Evolutionary conservation across 768 basidiomycete genomes (phyloP), one percentile per base, ranked within the genome.

Genomic region (Xerocomellus chrysenteron): DNA sequence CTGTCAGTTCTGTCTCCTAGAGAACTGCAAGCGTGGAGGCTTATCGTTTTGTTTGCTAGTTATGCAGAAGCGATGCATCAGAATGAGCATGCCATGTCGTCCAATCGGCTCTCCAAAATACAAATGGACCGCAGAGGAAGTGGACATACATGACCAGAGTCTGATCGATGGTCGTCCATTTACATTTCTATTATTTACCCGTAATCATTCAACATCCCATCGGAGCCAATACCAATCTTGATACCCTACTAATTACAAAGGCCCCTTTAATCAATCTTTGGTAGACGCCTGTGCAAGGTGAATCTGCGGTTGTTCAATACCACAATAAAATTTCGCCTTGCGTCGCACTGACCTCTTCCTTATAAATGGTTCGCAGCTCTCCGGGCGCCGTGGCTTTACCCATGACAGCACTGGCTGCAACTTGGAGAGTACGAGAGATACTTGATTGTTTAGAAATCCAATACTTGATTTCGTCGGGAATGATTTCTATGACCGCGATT

Each of bases 401-500:
- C 3, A 82, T 82, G 24, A 84, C 74, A 0, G 85, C 80, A 47
- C 81, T 76, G 6, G 82, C 54, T 5, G 85, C 85, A 45, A 83
- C 78, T 47, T 93, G 83, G 9, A 85, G 71, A 1, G 82, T 78
- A 43, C 84, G 82, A 5, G 81, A 80, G 52, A 91, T 60, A 19
- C 74, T 68, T 14, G 82, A 80, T 59, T 84, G 82, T 35, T 80
- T 88, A 6, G 86, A 78, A 54, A 86, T 73, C 85, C 87, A 96
- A 67, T 92, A 95, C 52, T 86, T 81, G 60, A 97, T 88, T 75
- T 90, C 87, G 36, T 84, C 79, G 0, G 92, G 91, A 50, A 87
- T 71, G 52, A 97, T 82, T 68, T 92, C 83, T 60, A 96, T 90
- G 36, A 90, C 70, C 8, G 85, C 80, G 4, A 97, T 80, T 26